phyloP scores from a whole-genome alignment of 306 rosid genomes.

The Datisca glomerata region DNA sequence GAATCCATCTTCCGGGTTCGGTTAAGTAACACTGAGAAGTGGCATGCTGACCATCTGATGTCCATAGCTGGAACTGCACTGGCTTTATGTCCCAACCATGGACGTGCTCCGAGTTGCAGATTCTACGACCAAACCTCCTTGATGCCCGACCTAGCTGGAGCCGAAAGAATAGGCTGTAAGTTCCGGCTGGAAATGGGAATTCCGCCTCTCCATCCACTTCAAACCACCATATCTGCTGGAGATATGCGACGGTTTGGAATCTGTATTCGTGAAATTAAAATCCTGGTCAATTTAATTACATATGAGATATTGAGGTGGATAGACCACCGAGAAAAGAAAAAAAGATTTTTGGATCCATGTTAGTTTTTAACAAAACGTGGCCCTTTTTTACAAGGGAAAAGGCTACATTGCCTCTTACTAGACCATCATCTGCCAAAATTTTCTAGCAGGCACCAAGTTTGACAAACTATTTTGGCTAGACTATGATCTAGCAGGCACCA shows the following conservation, averaged over 20 bases:
- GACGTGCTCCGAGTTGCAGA: slow-evolving; percentile 60
- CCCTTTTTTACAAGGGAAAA: too few relatives aligned
- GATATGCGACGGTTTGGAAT: slow-evolving; percentile 63
- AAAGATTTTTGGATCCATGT: too few relatives aligned
- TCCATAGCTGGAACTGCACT: slow-evolving; percentile 68
- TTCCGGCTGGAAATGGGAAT: slow-evolving; percentile 83
- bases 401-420: too few relatives aligned
- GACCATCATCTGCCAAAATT: too few relatives aligned
- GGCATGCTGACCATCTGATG: slow-evolving; percentile 66
- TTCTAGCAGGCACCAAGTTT: too few relatives aligned
- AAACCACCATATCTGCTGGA: slow-evolving; percentile 98
- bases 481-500: too few relatives aligned
- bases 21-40: slow-evolving; percentile 50
- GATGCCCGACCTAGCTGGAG: slow-evolving; percentile 57
- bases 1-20: slow-evolving; percentile 66
- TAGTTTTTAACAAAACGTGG: too few relatives aligned
- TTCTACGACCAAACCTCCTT: slow-evolving; percentile 60
- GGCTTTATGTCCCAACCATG: slow-evolving; percentile 98
- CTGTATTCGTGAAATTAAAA: too few relatives aligned
- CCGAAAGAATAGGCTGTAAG: slow-evolving; percentile 68
- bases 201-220: slow-evolving; percentile 93
- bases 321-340: too few relatives aligned
- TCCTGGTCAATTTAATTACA: too few relatives aligned
- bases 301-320: too few relatives aligned
- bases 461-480: too few relatives aligned